Evolutionary conservation across 805 yeast species (phyloP).

Genomic region (Myxozyma melibiosi): DNA sequence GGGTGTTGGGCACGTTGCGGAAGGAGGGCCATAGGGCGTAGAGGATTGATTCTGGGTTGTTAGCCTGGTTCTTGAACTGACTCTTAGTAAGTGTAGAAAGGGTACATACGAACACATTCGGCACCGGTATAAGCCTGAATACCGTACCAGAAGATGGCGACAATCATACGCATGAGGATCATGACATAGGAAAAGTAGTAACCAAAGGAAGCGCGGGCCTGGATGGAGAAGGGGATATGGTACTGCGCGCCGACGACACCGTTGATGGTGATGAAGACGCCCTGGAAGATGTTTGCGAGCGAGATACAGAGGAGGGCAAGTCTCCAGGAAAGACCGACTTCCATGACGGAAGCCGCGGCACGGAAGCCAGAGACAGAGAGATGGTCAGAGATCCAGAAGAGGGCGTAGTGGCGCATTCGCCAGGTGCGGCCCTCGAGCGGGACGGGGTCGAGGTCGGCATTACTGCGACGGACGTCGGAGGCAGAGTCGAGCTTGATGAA

Average conservation of each 20-base stretch:
- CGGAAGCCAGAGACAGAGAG: slow-evolving; percentile 48
- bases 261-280: slow-evolving; percentile 47
- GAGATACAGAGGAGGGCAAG: slow-evolving; percentile 50
- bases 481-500: slow-evolving; percentile 26
- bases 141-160: slow-evolving; percentile 53
- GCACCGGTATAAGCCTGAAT: slow-evolving; percentile 54
- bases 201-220: slow-evolving; percentile 51
- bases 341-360: slow-evolving; percentile 48
- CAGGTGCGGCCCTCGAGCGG: slow-evolving; percentile 47
- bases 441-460: slow-evolving; percentile 32
- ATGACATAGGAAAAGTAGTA: slow-evolving; percentile 50
- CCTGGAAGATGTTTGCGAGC: slow-evolving; percentile 48
- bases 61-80: background rate
- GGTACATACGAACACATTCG: slow-evolving; percentile 41
- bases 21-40: slow-evolving; percentile 47
- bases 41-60: slow-evolving; percentile 41
- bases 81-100: too few species aligned
- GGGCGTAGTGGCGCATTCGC: slow-evolving; percentile 48
- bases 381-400: slow-evolving; percentile 35
- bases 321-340: slow-evolving; percentile 50
- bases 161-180: slow-evolving; percentile 49
- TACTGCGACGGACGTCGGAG: slow-evolving; percentile 2
- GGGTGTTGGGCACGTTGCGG: slow-evolving; percentile 46
- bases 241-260: slow-evolving; percentile 53
- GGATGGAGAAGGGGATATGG: slow-evolving; percentile 55